A percentile compares a stretch with the other conserved stretches of the same genome.
Conservation (phyloP, 1,139 yeast genomes). For the Meyerozyma athensensis region DNA sequence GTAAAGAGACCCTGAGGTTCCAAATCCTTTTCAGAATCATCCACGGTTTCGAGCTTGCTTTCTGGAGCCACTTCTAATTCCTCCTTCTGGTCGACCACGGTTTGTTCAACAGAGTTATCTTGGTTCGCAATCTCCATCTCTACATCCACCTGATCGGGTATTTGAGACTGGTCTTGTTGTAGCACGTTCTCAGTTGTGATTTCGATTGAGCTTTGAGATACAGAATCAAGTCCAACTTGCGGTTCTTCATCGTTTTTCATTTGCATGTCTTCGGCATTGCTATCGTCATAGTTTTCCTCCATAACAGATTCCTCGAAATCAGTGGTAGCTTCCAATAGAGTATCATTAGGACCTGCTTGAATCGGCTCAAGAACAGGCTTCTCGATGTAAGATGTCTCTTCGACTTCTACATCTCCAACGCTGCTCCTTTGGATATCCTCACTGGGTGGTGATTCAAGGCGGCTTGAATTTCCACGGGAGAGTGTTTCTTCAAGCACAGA, state of each 20-base stretch:
- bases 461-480: background rate
- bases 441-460: background rate
- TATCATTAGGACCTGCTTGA: background rate
- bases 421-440: background rate
- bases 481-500: constrained; percentile 23
- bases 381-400: background rate
- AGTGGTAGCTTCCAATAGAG: background rate
- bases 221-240: constrained; percentile 2
- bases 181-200: too few species aligned
- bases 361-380: background rate
- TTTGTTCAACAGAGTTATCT: background rate
- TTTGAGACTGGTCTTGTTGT: too few species aligned
- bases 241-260: background rate
- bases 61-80: background rate
- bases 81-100: background rate
- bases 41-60: constrained; percentile 3
- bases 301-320: background rate
- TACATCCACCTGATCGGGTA: background rate
- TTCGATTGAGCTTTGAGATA: background rate
- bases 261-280: background rate
- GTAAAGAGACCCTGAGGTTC: background rate
- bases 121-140: background rate
- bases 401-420: background rate
- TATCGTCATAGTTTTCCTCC: constrained; percentile 2
- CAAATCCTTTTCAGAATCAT: background rate